Evolutionary conservation across 2,329 filamentous ascomycete species (phyloP), one percentile per base, ranked within the genome.

Genomic region (Phoma sp.): DNA sequence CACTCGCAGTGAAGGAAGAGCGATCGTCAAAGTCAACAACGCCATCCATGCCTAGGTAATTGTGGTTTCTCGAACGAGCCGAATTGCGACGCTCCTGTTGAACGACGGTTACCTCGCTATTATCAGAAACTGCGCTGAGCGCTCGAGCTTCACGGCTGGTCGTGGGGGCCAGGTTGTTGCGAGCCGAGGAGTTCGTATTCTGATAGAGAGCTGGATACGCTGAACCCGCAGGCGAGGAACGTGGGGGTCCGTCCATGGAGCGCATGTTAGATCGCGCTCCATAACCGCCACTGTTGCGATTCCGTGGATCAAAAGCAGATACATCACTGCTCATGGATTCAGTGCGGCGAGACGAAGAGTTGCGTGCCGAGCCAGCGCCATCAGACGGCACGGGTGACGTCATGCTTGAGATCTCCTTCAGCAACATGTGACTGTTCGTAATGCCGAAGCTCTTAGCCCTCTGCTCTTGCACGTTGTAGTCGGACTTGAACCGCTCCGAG

Each of bases 401-500:
- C 73, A 85, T 83, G 78, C 89, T 76, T 76, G 83, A 73, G 71
- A 84, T 74, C 71, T 88, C 80, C 65, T 86, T 73, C 76, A 89
- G 71, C 73, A 86, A 65, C n/a, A 32, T 25, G 21, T 51, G 48
- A 6, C 82, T 80, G 17, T 90, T 90, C 69, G 96, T 96, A 74
- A 96, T 90, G 17, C 86, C 86, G 40, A 97, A 83, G 43, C 84
- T 84, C 61, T 85, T 82, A 19, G 93, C 81, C 60, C 88, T 84
- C 25, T 88, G 87, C 63, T 96, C 89, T 39, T 65, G 64, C 46
- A 90, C 85, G 22, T 85, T 86, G 73, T 90, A 95, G 68, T 96
- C 93, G 15, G 85, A 85, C 46, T 87, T 84, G 81, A 96, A 98
- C 10, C 88, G 85, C 35, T 85, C 84, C 55, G 93, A 81, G 49